Evolutionary conservation across 192 early-diverging fungal species (phyloP), one percentile per base, ranked within the genome.

Genomic region (Lobulomyces angularis): DNA sequence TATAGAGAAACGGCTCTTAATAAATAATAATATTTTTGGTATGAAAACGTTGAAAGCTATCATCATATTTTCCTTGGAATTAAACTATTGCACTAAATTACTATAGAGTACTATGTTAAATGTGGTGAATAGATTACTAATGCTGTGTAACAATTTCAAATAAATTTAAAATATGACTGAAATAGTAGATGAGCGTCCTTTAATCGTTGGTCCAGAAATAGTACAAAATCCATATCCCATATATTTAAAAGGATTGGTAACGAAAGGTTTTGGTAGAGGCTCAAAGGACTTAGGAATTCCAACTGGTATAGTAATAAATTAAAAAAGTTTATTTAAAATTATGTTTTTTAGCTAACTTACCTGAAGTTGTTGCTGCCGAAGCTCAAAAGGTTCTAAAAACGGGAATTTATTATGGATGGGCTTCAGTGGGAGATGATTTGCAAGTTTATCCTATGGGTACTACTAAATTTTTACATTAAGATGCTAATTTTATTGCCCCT

Each of bases 361-460:
- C 86, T 1, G 79, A 88, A 18, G 60, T 69, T 2, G 77, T 71
- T 4, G 84, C 88, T 12, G 63, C 74, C 25, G 49, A 46, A n/a
- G 69, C 79, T 16, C 70, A 77, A 29, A 48, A 62, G 6, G 61
- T 68, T 16, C 42, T 90, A 25, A 71, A 80, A 0, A 82, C 84
- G 11, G 95, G 95, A 41, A 86, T 99, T 37, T 92, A 96, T 65
- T 88, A 82, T 47, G 95, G 95, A 3, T 99, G 88, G 88, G 88
- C 86, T 16, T 63, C 73, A 21, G 74, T 97, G 16, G 77, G 69
- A 14, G 52, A 23, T 38, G 58, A 54, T 30, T 39, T 49, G 7
- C 45, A 51, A 0, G 79, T 97, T 5, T 74, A 76, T 33, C 86
- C 87, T n/a, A 97, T 99, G 93, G 93, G 96, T 24, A 51, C 55